Evolutionary conservation across 495 filamentous ascomycete species (phyloP).

Genomic region (Trypethelium eluteriae): DNA sequence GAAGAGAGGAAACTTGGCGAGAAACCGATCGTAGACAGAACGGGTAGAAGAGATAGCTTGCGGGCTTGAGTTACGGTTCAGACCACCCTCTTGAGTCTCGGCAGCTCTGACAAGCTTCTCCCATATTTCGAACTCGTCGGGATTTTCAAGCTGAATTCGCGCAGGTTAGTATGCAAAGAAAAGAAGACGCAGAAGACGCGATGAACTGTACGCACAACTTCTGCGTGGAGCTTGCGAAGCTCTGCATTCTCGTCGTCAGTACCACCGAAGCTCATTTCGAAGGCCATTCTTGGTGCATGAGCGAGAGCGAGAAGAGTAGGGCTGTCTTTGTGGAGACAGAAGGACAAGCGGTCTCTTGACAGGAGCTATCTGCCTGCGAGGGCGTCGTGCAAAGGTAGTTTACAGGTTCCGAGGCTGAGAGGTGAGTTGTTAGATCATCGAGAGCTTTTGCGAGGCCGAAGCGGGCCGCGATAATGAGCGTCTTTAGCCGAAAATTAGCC

Average conservation of each 20-base stretch:
- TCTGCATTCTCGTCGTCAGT: slow-evolving; percentile 81
- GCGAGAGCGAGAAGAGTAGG: background rate
- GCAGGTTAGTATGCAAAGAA: slow-evolving; percentile 6
- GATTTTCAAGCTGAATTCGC: slow-evolving; percentile 49
- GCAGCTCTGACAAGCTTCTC: slow-evolving; percentile 80
- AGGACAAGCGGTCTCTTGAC: background rate
- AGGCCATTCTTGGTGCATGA: slow-evolving; percentile 23
- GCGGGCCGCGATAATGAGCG: background rate
- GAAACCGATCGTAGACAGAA: slow-evolving; percentile 81
- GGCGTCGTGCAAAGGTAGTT: background rate
- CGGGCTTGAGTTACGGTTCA: slow-evolving; percentile 93
- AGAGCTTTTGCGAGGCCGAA: background rate
- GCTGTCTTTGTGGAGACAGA: background rate
- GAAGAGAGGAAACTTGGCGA: slow-evolving; percentile 89
- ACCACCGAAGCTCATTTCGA: slow-evolving; percentile 59
- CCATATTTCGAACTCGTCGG: slow-evolving; percentile 92
- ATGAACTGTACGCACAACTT: slow-evolving; percentile 57
- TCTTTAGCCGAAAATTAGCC: background rate
- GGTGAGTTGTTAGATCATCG: background rate
- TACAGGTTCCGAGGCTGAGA: background rate
- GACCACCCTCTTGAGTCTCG: slow-evolving; percentile 79
- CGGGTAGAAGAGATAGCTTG: slow-evolving; percentile 81
- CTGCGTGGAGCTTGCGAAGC: slow-evolving; percentile 65
- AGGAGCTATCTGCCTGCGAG: background rate
- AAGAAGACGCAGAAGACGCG: slow-evolving; percentile 9